Evolutionary conservation across 352 stramenopile genomes (phyloP), one percentile per base, ranked within the genome.

Genomic region (Pythium plurisporium): DNA sequence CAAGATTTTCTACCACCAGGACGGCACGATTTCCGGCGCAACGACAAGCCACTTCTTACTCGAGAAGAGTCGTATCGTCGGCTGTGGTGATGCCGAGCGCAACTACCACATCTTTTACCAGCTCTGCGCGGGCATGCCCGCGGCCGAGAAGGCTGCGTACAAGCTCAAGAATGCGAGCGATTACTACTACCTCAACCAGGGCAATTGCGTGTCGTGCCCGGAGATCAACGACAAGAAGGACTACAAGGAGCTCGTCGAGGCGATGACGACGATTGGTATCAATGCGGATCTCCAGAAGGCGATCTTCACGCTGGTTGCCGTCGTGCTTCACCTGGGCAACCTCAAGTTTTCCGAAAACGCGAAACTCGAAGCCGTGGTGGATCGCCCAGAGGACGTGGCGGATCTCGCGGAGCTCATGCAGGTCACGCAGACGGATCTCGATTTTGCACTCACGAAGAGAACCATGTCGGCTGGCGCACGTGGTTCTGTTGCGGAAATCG

Each of bases 31-130:
- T 58, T 91, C 86, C 1, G 92, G 91, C 12, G 91, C 90, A n/a
- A 96, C 76, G 33, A 96, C 97, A 38, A 97, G 95, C 58, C 97
- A 98, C 27, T 99, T 99, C 65, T 78, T 99, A 41, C 76, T 99
- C 12, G 97, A 99, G 69, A 99, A 99, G 73, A 97, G 95, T 55
- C 92, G 96, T 17, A 94, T 99, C 25, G 87, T 98, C 2, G 84
- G 86, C 23, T 97, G 97, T 70, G 84, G 80, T 5, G 69, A 95
- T 17, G 72, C 90, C 4, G 97, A 99, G 75, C 79, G 97, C 19
- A 99, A 99, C 72, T 99, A 98, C 78, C 97, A 99, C 72, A 96
- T 99, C 33, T 99, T 99, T 67, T 99, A 99, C 72, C 89, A 99
- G 70, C 67, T 99, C 15, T 95, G 95, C 62, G 82, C 86, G 0